Evolutionary conservation across 1,284 basidiomycete genomes (phyloP).

Genomic region (Moniliella sp.): DNA sequence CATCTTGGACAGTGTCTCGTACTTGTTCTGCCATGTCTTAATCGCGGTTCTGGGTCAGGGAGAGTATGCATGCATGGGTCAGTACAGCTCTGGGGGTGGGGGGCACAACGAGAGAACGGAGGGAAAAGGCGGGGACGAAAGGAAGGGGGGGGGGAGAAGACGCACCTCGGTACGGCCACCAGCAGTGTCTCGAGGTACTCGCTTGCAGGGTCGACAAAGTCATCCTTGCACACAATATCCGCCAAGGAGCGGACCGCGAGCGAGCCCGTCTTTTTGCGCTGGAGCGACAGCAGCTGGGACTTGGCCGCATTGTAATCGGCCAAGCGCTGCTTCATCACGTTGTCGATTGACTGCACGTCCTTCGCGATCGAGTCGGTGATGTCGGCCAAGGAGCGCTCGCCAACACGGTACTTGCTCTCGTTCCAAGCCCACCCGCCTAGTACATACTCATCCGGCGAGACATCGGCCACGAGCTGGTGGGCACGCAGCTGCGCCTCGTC

Average conservation of each 20-base stretch:
- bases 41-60: slow-evolving; percentile 44
- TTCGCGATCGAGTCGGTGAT: slow-evolving; percentile 43
- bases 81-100: background rate
- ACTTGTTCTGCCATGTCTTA: slow-evolving; percentile 72
- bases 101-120: background rate
- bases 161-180: slow-evolving; percentile 79
- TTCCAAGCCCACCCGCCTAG: slow-evolving; percentile 50
- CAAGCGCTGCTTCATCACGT: slow-evolving; percentile 47
- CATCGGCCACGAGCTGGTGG: slow-evolving; percentile 64
- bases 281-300: slow-evolving; percentile 71
- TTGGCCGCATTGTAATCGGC: slow-evolving; percentile 84
- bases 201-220: slow-evolving; percentile 56
- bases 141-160: slow-evolving; percentile 3
- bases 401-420: slow-evolving; percentile 56
- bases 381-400: slow-evolving; percentile 53
- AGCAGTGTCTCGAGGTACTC: slow-evolving; percentile 83
- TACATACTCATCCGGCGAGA: slow-evolving; percentile 58
- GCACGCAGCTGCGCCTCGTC: slow-evolving; percentile 60
- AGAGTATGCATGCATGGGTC: too few relatives aligned
- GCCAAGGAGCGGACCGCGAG: slow-evolving; percentile 66
- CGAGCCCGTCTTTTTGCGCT: slow-evolving; percentile 88
- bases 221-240: slow-evolving; percentile 61
- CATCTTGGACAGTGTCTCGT: slow-evolving; percentile 70
- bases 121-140: too few relatives aligned
- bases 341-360: slow-evolving; percentile 35